Evolutionary conservation across 345 rosid genomes (phyloP), one percentile per base, ranked within the genome.

Genomic region (Noccaea bulbosa): DNA sequence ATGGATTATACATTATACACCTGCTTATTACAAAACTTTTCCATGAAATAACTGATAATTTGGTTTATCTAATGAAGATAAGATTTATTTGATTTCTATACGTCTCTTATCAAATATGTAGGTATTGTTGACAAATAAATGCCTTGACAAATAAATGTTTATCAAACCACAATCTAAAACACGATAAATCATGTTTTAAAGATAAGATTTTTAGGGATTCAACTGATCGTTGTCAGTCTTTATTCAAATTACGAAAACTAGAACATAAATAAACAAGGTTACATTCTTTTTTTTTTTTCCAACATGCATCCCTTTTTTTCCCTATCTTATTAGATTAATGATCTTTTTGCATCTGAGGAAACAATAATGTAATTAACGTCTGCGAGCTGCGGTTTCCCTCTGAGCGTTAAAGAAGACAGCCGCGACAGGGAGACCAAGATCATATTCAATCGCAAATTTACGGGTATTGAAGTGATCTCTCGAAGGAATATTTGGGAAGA

Each of bases 401-500:
- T 83, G 90, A 3, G 91, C 84, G 66, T 88, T 85, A 76, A 88
- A 88, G 79, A 84, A 88, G 68, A 86, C 87, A 58, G 88, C 88
- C 16, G 89, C 91, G 8, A 85, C 95, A 38, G 95, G 95, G 33
- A 81, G 88, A n/a, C 80, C 88, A 0, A 88, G 84, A 43, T 79
- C 89, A 53, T 82, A 70, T 12, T 79, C 84, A 2, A 71, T 73
- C 6, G 89, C 86, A 32, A 86, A 86, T 39, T 64, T 63, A 55
- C 87, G 81, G 30, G 91, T 81, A 72, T 44, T 77, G 85, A 88
- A 88, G 33, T 80, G 61, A 55, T 85, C 83, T 58, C 88, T 78
- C 9, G 87, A 81, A 70, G 82, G 55, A 7, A 69, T 40, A 49
- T 78, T 83, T 6, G 76, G 78, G 61, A 63, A 74, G 15, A 84